phyloP scores from a whole-genome alignment of 257 asterid genomes.

The Primulina eburnea region DNA sequence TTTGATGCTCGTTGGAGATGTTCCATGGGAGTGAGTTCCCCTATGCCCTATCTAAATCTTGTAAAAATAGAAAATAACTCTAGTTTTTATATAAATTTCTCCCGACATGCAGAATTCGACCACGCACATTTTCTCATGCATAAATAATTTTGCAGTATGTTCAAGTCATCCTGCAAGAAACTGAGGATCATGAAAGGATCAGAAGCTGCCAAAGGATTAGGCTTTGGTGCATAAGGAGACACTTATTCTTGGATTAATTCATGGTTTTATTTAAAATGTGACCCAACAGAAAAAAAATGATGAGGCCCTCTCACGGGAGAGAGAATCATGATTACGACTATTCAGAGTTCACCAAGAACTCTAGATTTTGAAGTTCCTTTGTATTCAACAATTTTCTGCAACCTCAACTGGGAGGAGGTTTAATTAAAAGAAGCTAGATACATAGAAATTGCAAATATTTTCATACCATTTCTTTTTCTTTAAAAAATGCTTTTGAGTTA shows the following conservation, averaged over 20 bases:
- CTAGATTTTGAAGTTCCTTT: constrained; percentile 32
- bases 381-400: constrained; percentile 32
- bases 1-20: constrained; percentile 92
- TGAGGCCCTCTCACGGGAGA: constrained; percentile 25
- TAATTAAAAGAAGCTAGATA: constrained; percentile 28
- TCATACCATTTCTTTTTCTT: constrained; percentile 6
- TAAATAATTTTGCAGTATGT: constrained; percentile 52
- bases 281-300: constrained; percentile 21
- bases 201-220: constrained; percentile 75
- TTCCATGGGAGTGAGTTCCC: constrained; percentile 69
- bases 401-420: constrained; percentile 35
- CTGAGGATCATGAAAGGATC: constrained; percentile 77
- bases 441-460: constrained; percentile 28
- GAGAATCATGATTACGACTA: constrained; percentile 26
- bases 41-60: neutral
- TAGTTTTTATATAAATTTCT: too few relatives aligned
- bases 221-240: constrained; percentile 41
- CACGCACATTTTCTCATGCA: neutral
- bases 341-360: constrained; percentile 51
- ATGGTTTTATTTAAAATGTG: neutral
- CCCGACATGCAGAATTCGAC: too few relatives aligned
- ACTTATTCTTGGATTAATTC: neutral
- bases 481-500: constrained; percentile 45
- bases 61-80: neutral
- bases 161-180: constrained; percentile 71